These are phyloP conservation scores for Hippophae tibetana DNA, from an alignment of 306 rosid genomes.

Conservation along the genomic window DNA sequence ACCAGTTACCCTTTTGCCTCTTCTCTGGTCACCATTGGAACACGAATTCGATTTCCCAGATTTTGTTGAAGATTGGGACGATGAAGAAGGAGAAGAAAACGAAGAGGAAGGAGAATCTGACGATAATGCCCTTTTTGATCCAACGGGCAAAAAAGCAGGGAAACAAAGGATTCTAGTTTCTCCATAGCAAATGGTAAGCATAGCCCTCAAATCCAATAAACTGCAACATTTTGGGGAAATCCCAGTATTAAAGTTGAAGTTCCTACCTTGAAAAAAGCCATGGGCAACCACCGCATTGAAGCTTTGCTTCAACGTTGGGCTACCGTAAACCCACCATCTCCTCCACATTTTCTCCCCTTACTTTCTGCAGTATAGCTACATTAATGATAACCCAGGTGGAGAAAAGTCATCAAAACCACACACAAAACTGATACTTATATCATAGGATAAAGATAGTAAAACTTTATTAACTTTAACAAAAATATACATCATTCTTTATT, in stretches of 20 bases:
- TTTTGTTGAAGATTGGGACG: neutral
- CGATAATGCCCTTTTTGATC: constrained; percentile 1
- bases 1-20: constrained; percentile 5
- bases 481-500: too few species aligned
- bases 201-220: neutral
- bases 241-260: neutral
- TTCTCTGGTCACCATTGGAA: neutral
- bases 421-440: too few species aligned
- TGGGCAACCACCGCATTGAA: neutral
- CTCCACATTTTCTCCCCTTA: constrained; percentile 8
- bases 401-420: too few species aligned
- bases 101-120: neutral
- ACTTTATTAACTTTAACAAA: too few species aligned
- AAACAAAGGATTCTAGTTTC: neutral
- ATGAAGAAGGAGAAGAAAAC: neutral
- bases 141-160: constrained; percentile 1
- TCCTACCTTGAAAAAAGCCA: neutral
- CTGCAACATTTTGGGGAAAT: neutral
- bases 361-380: too few species aligned
- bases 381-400: too few species aligned
- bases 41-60: neutral
- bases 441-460: too few species aligned
- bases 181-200: neutral
- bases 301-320: neutral
- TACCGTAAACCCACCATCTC: constrained; percentile 7